Base-by-base conservation (phyloP, 257 asterid species). In the Misopates orontium region DNA sequence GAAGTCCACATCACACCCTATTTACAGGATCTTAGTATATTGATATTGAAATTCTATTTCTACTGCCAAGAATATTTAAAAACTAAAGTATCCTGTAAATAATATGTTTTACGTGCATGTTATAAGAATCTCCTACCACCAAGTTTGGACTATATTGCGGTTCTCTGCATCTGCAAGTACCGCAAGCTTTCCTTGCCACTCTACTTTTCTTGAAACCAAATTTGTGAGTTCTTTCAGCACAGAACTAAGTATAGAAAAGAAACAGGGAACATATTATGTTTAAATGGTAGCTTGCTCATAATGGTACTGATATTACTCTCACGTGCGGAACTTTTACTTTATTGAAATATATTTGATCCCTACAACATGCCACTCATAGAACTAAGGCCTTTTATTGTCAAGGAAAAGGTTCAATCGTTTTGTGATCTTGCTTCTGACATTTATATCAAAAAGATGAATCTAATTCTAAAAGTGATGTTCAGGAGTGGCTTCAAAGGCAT, bases 401-500 rank as follows among this genome's bases (percentile, higher is more conserved):
- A 49, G 73, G 64, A 61, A 22, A 64, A 22, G 56, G 62, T 49
- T 24, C 53, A 19, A 10, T 25, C 36, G 3, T 28, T 28, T 28
- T 28, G 36, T 28, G 36, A 28, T 18, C 42, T 45, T 49, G 67
- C 53, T 66, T 76, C 67, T 62, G 67, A 28, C 68, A 56, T 70
- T 72, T 62, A 40, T 61, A 11, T 28, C 62, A 32, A 60, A 50
- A 41, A 61, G 76, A 69, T 31, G 21, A 39, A 57, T 68, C 75
- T 82, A 78, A 81, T 71, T 48, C 57, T 52, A 45, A 78, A 62
- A 50, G 18, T 76, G 58, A 63, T 71, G 69, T 77, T 56, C 83
- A 94, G 99, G 97, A 88, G 69, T 94, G 96, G 97, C 95, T 94
- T 72, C 76, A 63, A 76, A 56, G 62, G 67, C 75, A 85, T 55